These are phyloP conservation scores for Schizochytrium sp. DNA, from an alignment of 108 stramenopile species.

Conservation along the genomic window DNA sequence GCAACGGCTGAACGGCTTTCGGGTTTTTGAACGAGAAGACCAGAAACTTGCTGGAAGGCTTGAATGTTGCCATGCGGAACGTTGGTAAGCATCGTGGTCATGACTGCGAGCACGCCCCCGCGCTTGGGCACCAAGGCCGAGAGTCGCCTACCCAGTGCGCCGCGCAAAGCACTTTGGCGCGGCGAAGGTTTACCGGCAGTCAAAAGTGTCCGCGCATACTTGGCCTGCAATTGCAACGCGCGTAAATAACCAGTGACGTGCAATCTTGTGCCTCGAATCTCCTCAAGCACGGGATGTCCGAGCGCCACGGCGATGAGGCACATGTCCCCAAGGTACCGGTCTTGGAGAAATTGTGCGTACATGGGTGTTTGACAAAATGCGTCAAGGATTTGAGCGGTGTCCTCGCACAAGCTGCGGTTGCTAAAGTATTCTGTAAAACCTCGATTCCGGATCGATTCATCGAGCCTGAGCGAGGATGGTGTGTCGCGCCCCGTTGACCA, in stretches of 20 bases:
- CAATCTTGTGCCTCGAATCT: no score
- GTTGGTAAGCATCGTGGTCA: background rate
- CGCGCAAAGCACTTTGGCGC: background rate
- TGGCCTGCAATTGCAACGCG: background rate
- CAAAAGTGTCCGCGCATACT: background rate
- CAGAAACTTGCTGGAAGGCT: background rate
- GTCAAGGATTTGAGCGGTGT: background rate
- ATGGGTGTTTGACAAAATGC: no score
- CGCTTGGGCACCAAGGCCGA: background rate
- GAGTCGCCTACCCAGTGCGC: background rate
- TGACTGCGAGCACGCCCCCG: background rate
- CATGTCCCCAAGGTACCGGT: background rate
- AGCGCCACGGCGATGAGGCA: background rate
- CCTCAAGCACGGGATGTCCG: background rate
- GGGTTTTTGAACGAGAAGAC: background rate
- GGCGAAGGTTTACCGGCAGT: background rate
- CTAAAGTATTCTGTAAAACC: background rate
- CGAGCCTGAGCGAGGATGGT: background rate
- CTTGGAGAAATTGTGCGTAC: background rate
- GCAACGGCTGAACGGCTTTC: background rate
- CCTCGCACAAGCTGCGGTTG: background rate
- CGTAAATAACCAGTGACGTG: background rate
- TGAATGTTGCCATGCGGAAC: constrained; percentile 1
- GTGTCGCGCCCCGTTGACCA: background rate
- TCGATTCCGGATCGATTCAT: background rate